Percentiles rank a stretch among this genome's conserved stretches.
phyloP scores from a whole-genome alignment of 1,284 basidiomycete species.

The Apiotrichum brassicae region DNA sequence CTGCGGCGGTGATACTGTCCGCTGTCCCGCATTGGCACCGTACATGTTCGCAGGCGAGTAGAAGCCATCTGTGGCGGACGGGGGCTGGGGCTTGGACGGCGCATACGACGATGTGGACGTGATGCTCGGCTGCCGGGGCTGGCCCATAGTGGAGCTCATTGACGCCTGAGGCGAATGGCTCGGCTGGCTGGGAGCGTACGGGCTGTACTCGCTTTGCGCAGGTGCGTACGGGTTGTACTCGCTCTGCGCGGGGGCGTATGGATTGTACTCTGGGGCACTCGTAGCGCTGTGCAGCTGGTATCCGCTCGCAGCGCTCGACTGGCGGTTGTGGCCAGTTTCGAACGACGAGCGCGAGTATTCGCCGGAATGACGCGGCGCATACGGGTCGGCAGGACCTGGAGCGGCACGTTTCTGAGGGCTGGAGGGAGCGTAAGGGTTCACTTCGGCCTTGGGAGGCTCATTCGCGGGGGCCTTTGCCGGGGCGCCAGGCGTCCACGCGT shows the following conservation, averaged over 20 bases:
- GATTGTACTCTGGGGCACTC: neutral
- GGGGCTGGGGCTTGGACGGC: neutral
- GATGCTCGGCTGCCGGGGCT: neutral
- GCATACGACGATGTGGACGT: neutral
- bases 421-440: conserved; percentile 9
- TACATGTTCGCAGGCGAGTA: conserved; percentile 20
- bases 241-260: neutral
- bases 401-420: neutral
- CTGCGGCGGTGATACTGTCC: conserved; percentile 20
- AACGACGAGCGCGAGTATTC: neutral
- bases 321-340: neutral
- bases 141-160: neutral
- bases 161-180: neutral
- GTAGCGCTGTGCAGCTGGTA: neutral
- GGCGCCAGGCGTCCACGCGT: too few relatives aligned
- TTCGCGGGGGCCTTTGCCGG: too few relatives aligned
- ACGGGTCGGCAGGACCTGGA: neutral
- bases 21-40: conserved; percentile 2
- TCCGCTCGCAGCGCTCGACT: neutral
- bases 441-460: too few relatives aligned
- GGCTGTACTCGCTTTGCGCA: conserved; percentile 4
- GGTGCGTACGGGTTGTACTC: conserved; percentile 8
- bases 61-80: conserved; percentile 1
- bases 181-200: conserved; percentile 4
- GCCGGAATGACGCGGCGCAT: neutral